Evolutionary conservation across 2,329 filamentous ascomycete species (phyloP).

Genomic region (Aaosphaeria pasadenensis): DNA sequence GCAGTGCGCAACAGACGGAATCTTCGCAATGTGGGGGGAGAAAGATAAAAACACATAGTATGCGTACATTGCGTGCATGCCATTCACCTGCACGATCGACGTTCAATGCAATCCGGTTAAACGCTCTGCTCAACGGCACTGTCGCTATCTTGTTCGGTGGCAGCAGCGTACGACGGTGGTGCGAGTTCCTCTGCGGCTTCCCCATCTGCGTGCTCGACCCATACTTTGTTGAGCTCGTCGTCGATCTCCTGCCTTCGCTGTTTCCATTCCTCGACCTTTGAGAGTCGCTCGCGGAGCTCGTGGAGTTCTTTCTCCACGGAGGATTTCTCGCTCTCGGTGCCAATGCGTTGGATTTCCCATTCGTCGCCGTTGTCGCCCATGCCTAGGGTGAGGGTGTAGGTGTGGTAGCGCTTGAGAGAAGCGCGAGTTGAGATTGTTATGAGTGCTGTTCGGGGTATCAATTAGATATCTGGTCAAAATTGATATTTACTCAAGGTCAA

Average conservation of each 20-base stretch:
- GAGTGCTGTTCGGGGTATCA: conserved; percentile 54
- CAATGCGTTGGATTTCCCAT: conserved; percentile 92
- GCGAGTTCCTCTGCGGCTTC: conserved; percentile 20
- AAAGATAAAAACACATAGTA: too few relatives aligned
- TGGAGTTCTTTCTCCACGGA: conserved; percentile 87
- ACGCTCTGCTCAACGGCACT: not conserved
- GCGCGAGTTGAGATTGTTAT: conserved; percentile 95
- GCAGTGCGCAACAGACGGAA: too few relatives aligned
- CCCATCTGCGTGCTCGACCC: conserved; percentile 47
- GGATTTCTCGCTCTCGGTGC: conserved; percentile 88
- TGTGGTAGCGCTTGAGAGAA: conserved; percentile 93
- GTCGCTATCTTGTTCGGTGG: conserved; percentile 1
- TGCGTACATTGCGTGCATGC: too few relatives aligned
- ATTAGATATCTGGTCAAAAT: not conserved
- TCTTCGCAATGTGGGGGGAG: too few relatives aligned
- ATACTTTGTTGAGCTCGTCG: conserved; percentile 67
- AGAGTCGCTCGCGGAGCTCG: conserved; percentile 75
- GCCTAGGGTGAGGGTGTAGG: conserved; percentile 82
- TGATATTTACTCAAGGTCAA: not conserved
- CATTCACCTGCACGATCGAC: too few relatives aligned
- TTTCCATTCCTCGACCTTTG: conserved; percentile 83
- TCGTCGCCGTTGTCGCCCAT: conserved; percentile 76
- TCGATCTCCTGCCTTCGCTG: conserved; percentile 76
- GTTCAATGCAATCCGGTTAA: not conserved
- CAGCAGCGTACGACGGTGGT: conserved; percentile 32